Conservation (phyloP, 192 early-diverging fungal genomes). For the Oehlia diaphana region DNA sequence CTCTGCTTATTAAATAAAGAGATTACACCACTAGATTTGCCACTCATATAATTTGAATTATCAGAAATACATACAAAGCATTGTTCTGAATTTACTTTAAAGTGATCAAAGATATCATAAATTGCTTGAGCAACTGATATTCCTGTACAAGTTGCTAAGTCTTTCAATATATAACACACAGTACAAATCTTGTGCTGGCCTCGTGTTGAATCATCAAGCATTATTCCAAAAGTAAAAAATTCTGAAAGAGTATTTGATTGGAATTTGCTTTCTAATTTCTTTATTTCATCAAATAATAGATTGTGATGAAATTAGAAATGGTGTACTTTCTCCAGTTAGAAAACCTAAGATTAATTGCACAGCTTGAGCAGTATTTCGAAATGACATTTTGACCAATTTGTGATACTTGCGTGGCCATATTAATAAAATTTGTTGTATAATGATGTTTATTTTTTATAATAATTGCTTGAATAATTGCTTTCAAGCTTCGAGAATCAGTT, state of each 20-base stretch:
- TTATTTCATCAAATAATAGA: not conserved
- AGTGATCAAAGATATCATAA: not conserved
- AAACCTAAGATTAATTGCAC: not conserved
- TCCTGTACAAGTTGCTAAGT: not conserved
- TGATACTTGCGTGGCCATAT: not conserved
- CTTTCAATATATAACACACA: not conserved
- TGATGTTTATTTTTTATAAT: not conserved
- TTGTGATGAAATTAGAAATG: not conserved
- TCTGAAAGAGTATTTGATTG: no score
- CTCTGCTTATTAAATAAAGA: not conserved
- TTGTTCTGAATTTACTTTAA: not conserved
- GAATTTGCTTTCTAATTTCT: not conserved
- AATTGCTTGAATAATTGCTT: not conserved
- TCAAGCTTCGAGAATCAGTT: not conserved
- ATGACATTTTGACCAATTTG: not conserved
- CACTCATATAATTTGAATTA: not conserved
- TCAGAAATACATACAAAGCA: not conserved
- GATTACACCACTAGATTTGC: not conserved
- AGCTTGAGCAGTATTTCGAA: not conserved
- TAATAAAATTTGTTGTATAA: not conserved
- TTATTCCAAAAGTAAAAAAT: no score
- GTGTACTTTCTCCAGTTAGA: not conserved
- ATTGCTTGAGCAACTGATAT: not conserved
- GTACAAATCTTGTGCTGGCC: not conserved
- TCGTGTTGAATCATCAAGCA: no score